A percentile compares a stretch with the other conserved stretches of the same genome.
These are phyloP conservation scores for Lomentospora prolificans DNA, from an alignment of 2,329 filamentous ascomycete genomes.

Conservation along the genomic window DNA sequence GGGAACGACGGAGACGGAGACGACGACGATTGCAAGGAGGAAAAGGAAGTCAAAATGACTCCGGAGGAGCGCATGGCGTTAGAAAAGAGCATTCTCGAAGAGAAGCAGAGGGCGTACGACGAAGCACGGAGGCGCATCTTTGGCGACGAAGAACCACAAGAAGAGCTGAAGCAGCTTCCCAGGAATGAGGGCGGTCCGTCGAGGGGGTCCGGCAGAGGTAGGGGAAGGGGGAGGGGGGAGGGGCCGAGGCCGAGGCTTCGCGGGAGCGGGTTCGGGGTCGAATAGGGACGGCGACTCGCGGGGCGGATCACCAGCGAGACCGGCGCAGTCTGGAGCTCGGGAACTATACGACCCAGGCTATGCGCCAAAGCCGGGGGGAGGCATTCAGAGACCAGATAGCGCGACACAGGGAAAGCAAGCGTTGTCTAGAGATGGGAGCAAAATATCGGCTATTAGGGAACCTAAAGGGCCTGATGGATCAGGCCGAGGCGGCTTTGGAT, in stretches of 20 bases:
- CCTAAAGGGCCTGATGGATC: constrained; percentile 71
- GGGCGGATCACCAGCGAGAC: neutral
- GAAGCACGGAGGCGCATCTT: constrained; percentile 84
- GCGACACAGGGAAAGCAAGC: constrained; percentile 27
- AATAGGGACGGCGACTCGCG: neutral
- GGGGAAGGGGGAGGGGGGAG: neutral
- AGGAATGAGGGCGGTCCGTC: constrained; percentile 30
- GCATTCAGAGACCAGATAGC: constrained; percentile 31
- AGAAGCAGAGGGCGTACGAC: constrained; percentile 84
- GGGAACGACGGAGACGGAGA: constrained; percentile 39
- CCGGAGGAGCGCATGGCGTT: constrained; percentile 70
- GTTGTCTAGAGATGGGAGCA: constrained; percentile 49
- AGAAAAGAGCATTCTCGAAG: constrained; percentile 70
- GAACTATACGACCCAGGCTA: constrained; percentile 75
- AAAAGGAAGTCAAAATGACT: constrained; percentile 56
- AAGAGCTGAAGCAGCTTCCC: constrained; percentile 21
- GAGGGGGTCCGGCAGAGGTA: constrained; percentile 15
- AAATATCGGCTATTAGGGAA: constrained; percentile 59
- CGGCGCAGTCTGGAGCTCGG: constrained; percentile 23
- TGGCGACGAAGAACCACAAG: constrained; percentile 37
- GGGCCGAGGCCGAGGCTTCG: neutral
- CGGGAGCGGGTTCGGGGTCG: neutral
- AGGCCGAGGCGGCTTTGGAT: constrained; percentile 66
- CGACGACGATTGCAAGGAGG: constrained; percentile 47
- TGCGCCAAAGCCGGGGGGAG: constrained; percentile 50